phyloP scores from a whole-genome alignment of 2,329 filamentous ascomycete genomes.

The Hymenoscyphus fructigenus region DNA sequence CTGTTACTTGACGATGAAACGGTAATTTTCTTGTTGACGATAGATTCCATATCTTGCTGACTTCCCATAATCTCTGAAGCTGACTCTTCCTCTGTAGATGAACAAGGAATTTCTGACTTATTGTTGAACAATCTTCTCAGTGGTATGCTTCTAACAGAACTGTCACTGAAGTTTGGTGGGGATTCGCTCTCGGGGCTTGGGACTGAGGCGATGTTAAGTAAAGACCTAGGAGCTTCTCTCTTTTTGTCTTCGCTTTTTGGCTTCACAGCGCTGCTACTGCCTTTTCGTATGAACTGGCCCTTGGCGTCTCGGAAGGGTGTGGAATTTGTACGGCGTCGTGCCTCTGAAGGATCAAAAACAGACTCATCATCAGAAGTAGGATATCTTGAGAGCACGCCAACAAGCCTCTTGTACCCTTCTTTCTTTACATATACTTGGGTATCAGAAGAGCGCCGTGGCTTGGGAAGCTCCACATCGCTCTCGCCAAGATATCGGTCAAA shows the following conservation, averaged over 20 bases:
- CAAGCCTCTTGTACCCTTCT: neutral
- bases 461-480: neutral
- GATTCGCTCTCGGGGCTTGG: neutral
- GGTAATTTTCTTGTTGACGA: neutral
- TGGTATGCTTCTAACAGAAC: neutral
- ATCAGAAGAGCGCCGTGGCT: neutral
- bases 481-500: neutral
- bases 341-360: neutral
- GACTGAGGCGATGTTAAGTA: neutral
- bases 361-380: conserved; percentile 7
- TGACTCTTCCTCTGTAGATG: neutral
- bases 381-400: neutral
- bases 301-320: neutral
- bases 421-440: neutral
- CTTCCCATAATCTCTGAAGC: neutral
- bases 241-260: neutral
- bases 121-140: neutral
- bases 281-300: neutral
- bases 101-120: neutral
- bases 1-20: neutral
- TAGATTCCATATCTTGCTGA: neutral
- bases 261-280: neutral
- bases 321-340: neutral
- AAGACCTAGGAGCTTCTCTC: neutral
- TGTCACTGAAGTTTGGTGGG: neutral